A percentile compares a stretch with the other conserved stretches of the same genome.
phyloP scores from a whole-genome alignment of 2,329 filamentous ascomycete species.

The Clonostachys rosea region DNA sequence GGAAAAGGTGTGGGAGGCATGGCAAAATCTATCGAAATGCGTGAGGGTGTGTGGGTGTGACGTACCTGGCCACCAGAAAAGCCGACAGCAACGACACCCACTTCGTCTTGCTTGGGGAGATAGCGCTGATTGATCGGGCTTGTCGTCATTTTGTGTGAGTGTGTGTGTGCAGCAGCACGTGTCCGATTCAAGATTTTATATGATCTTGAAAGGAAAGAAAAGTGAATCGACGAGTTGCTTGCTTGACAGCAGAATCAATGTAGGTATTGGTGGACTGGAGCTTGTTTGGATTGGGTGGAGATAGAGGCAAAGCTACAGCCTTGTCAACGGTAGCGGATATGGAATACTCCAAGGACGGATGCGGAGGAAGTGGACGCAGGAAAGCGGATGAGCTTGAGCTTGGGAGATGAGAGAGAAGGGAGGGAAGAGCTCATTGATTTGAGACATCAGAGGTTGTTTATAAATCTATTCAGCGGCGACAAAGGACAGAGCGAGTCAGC shows the following conservation, averaged over 20 bases:
- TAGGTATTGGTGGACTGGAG: not conserved
- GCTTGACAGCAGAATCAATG: not conserved
- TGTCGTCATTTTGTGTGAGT: conserved; percentile 17
- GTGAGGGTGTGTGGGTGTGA: conserved; percentile 1
- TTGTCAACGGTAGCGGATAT: too few species aligned
- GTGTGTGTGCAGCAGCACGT: not conserved
- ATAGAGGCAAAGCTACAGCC: too few species aligned
- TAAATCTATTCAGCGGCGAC: too few species aligned
- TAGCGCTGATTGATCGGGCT: conserved; percentile 64
- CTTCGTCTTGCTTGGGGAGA: conserved; percentile 70
- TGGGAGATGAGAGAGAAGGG: too few species aligned
- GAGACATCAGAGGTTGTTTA: too few species aligned
- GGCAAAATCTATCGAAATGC: not conserved
- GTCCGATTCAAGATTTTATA: not conserved
- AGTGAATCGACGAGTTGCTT: not conserved
- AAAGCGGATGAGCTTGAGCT: not conserved
- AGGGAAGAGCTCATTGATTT: too few species aligned
- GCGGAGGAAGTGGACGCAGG: not conserved
- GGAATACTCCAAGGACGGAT: not conserved
- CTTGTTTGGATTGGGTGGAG: too few species aligned
- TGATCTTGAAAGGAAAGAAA: not conserved
- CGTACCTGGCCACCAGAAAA: conserved; percentile 94
- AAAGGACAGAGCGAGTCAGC: too few species aligned
- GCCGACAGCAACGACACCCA: conserved; percentile 90
- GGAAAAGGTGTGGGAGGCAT: not conserved